These are phyloP conservation scores for Amanita thiersii DNA, from an alignment of 768 basidiomycete genomes.

Conservation along the genomic window DNA sequence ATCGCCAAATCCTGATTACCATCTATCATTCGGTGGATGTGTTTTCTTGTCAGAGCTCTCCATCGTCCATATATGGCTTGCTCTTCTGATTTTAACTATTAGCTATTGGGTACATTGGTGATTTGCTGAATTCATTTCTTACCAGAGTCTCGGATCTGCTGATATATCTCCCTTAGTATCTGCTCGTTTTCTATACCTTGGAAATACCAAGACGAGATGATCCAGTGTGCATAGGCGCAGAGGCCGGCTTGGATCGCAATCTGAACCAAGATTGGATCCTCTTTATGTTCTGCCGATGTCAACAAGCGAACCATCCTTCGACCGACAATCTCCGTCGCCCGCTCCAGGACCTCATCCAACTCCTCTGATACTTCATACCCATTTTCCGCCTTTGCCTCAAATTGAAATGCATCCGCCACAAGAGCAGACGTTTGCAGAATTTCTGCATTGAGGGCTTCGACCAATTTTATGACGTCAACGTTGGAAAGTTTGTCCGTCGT, in stretches of 20 bases:
- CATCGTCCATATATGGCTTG: slow-evolving; percentile 47
- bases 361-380: slow-evolving; percentile 16
- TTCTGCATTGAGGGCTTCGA: slow-evolving; percentile 40
- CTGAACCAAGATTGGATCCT: slow-evolving; percentile 32
- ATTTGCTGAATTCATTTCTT: no score
- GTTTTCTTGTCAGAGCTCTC: slow-evolving; percentile 45
- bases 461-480: slow-evolving; percentile 36
- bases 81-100: slow-evolving; percentile 24
- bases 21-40: slow-evolving; percentile 30
- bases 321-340: slow-evolving; percentile 25
- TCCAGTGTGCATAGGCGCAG: slow-evolving; percentile 40
- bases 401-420: slow-evolving; percentile 36
- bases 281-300: slow-evolving; percentile 26
- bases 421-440: slow-evolving; percentile 42
- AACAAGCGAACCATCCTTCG: slow-evolving; percentile 30
- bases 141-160: slow-evolving; percentile 35
- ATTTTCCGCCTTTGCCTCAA: slow-evolving; percentile 16
- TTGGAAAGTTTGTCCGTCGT: slow-evolving; percentile 38
- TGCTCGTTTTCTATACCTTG: slow-evolving; percentile 40
- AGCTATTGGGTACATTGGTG: no score
- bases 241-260: slow-evolving; percentile 38
- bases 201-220: slow-evolving; percentile 42
- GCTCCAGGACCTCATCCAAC: slow-evolving; percentile 17
- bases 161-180: slow-evolving; percentile 33
- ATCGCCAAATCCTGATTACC: slow-evolving; percentile 21